A percentile compares a stretch with the other conserved stretches of the same genome.
Evolutionary conservation across 139 green algal genomes (phyloP).

Genomic region (Coelastrella sp.): DNA sequence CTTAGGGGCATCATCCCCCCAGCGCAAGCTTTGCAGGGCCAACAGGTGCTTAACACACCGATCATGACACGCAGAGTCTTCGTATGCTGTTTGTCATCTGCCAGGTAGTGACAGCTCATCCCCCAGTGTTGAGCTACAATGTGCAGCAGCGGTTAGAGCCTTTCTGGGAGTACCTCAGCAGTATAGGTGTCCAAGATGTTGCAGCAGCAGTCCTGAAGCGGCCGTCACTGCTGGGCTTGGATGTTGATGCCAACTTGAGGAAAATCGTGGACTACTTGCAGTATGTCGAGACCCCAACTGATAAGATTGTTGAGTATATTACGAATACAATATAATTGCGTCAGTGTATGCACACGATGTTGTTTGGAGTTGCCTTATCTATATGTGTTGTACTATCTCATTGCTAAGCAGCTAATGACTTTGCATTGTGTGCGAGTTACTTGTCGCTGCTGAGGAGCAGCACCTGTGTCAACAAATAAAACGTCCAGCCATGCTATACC

Average conservation of each 20-base stretch:
- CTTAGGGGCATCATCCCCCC: too few relatives aligned
- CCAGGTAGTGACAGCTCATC: slow-evolving; percentile 75
- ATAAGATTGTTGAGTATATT: slow-evolving; percentile 66
- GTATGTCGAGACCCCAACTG: slow-evolving; percentile 63
- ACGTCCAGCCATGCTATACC: too few relatives aligned
- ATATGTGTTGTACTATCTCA: too few relatives aligned
- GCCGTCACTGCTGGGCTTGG: slow-evolving; percentile 78
- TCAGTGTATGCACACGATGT: too few relatives aligned
- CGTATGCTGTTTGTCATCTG: not conserved
- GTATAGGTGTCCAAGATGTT: slow-evolving; percentile 47
- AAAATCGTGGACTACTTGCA: slow-evolving; percentile 75
- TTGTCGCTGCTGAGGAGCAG: too few relatives aligned
- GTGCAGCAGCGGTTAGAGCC: slow-evolving; percentile 68
- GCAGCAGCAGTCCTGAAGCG: slow-evolving; percentile 58
- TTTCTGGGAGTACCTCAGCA: slow-evolving; percentile 70
- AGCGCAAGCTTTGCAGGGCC: too few relatives aligned
- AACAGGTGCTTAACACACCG: too few relatives aligned
- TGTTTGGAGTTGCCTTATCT: too few relatives aligned
- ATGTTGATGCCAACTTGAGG: slow-evolving; percentile 68
- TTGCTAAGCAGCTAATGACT: too few relatives aligned
- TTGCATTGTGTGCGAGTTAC: too few relatives aligned
- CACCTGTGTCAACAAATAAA: too few relatives aligned
- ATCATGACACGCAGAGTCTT: too few relatives aligned
- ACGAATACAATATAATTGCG: slow-evolving; percentile 53
- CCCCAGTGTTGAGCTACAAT: slow-evolving; percentile 77